A percentile compares a stretch with the other conserved stretches of the same genome.
phyloP scores from a whole-genome alignment of 192 early-diverging fungal genomes.

The Radiomyces spectabilis region DNA sequence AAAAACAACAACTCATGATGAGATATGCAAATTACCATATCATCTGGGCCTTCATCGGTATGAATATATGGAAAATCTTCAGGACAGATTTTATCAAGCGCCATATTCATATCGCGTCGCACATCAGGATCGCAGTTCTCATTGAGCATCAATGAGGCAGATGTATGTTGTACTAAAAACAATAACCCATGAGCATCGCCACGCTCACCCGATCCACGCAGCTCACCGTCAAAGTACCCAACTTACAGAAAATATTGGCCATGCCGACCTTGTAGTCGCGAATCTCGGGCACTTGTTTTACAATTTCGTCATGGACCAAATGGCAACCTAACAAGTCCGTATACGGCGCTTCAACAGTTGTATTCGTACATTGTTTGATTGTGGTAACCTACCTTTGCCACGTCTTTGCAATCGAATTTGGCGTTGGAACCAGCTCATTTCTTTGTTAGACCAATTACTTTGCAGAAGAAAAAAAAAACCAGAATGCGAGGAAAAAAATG shows the following conservation, averaged over 20 bases:
- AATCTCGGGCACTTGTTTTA: constrained; percentile 54
- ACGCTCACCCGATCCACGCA: no score
- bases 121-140: constrained; percentile 78
- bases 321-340: constrained; percentile 52
- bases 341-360: background rate
- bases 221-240: no score
- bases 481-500: no score
- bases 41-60: constrained; percentile 81
- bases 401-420: constrained; percentile 51
- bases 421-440: constrained; percentile 67
- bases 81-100: constrained; percentile 73
- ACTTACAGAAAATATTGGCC: constrained; percentile 77
- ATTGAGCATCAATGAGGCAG: constrained; percentile 82
- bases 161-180: constrained; percentile 75
- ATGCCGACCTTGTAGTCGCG: constrained; percentile 63
- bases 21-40: constrained; percentile 50
- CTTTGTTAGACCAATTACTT: no score
- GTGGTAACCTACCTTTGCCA: constrained; percentile 23
- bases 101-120: constrained; percentile 81
- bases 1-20: background rate
- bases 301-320: constrained; percentile 66
- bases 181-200: no score
- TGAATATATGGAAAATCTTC: constrained; percentile 74
- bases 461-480: no score
- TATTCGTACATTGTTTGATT: background rate